Conservation (phyloP, 2,329 filamentous ascomycete species). For the Blumeriella jaapii region DNA sequence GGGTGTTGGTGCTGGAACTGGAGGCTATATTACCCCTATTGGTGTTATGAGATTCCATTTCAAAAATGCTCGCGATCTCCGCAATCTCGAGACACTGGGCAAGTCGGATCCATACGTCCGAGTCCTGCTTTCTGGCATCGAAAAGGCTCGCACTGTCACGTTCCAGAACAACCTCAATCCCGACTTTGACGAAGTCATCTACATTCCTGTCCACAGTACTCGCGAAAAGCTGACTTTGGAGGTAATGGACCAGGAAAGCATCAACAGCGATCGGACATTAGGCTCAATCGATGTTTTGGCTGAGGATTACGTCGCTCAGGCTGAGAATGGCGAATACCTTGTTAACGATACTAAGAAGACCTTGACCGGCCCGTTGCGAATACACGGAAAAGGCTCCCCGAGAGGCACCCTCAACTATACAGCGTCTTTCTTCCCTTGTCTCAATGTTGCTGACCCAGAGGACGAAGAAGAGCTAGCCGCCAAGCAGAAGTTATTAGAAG, state of each 20-base stretch:
- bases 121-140: conserved; percentile 78
- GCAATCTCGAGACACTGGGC: conserved; percentile 88
- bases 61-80: conserved; percentile 67
- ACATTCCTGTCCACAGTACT: conserved; percentile 76
- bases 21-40: conserved; percentile 85
- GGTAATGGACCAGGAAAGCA: conserved; percentile 91
- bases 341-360: conserved; percentile 65
- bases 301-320: conserved; percentile 67
- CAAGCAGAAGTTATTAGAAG: conserved; percentile 17
- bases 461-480: conserved; percentile 49
- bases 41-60: conserved; percentile 95
- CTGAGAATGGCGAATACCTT: conserved; percentile 69
- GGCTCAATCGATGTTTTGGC: conserved; percentile 69
- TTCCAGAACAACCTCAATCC: conserved; percentile 94
- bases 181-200: conserved; percentile 91
- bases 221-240: conserved; percentile 81
- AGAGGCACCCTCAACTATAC: conserved; percentile 80
- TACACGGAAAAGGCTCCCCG: conserved; percentile 58
- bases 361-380: conserved; percentile 55
- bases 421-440: conserved; percentile 77
- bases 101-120: conserved; percentile 95
- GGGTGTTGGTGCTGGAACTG: conserved; percentile 63
- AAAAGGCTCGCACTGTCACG: conserved; percentile 86
- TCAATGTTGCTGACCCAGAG: conserved; percentile 87
- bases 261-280: conserved; percentile 82